phyloP scores from a whole-genome alignment of 352 stramenopile genomes.

The Phytophthora sp. region DNA sequence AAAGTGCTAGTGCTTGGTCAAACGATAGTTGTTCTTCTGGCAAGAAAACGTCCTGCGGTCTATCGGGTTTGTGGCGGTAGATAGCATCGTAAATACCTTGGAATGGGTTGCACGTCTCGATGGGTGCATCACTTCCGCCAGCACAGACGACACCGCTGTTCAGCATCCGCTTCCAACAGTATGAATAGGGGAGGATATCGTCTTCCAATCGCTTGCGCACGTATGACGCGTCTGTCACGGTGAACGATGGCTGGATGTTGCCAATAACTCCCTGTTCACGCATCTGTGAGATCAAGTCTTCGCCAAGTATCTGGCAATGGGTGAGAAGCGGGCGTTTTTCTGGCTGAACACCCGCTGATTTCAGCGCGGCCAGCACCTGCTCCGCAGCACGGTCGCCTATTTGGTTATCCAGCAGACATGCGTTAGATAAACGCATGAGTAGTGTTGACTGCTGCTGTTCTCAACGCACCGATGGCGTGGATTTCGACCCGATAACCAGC shows the following conservation, averaged over 20 bases:
- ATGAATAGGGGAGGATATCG: slow-evolving; percentile 66
- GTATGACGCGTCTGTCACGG: slow-evolving; percentile 86
- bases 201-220: slow-evolving; percentile 76
- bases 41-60: slow-evolving; percentile 59
- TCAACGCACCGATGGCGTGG: slow-evolving; percentile 81
- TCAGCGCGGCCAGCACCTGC: slow-evolving; percentile 76
- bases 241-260: slow-evolving; percentile 91
- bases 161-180: slow-evolving; percentile 89
- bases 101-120: slow-evolving; percentile 89
- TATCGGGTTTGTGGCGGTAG: slow-evolving; percentile 63
- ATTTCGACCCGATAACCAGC: slow-evolving; percentile 86
- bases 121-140: slow-evolving; percentile 83
- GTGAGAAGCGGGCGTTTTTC: slow-evolving; percentile 86
- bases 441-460: neutral
- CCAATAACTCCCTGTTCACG: slow-evolving; percentile 75
- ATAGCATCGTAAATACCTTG: slow-evolving; percentile 91
- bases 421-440: slow-evolving; percentile 3
- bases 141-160: slow-evolving; percentile 74
- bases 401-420: neutral
- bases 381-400: slow-evolving; percentile 72
- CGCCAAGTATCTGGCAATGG: slow-evolving; percentile 88
- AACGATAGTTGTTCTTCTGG: slow-evolving; percentile 76
- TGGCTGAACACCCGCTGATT: slow-evolving; percentile 46
- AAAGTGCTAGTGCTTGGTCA: slow-evolving; percentile 75
- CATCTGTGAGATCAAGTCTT: slow-evolving; percentile 79